These are phyloP conservation scores for Trichoderma gamsii DNA, from an alignment of 495 filamentous ascomycete species.

Conservation along the genomic window DNA sequence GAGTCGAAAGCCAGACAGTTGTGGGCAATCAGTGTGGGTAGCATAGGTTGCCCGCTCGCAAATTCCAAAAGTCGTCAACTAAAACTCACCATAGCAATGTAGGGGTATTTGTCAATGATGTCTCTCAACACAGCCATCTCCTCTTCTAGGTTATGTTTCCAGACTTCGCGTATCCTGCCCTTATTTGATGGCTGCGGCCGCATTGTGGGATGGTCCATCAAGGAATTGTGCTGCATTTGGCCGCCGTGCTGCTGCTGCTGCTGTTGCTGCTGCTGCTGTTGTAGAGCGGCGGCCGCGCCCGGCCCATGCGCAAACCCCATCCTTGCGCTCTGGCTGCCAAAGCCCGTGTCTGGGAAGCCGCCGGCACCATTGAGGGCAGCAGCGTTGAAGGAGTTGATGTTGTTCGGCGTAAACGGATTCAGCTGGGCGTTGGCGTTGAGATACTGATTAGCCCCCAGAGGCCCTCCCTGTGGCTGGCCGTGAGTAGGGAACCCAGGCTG, in stretches of 20 bases:
- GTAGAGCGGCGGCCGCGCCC: slow-evolving; percentile 55
- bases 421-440: slow-evolving; percentile 57
- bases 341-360: slow-evolving; percentile 63
- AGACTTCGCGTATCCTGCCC: slow-evolving; percentile 86
- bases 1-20: not conserved
- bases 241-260: slow-evolving; percentile 29
- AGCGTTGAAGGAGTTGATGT: slow-evolving; percentile 52
- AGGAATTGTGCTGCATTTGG: slow-evolving; percentile 10
- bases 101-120: slow-evolving; percentile 83
- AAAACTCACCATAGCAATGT: slow-evolving; percentile 82
- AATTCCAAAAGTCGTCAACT: not conserved
- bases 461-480: slow-evolving; percentile 24
- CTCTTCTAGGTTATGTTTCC: slow-evolving; percentile 82
- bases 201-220: slow-evolving; percentile 15
- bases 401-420: slow-evolving; percentile 59
- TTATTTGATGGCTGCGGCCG: slow-evolving; percentile 39
- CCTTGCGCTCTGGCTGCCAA: slow-evolving; percentile 84
- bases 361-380: slow-evolving; percentile 38
- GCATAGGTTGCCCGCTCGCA: not conserved
- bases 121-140: slow-evolving; percentile 77
- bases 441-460: slow-evolving; percentile 12
- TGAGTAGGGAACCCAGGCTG: slow-evolving; percentile 33
- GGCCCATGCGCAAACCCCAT: slow-evolving; percentile 66
- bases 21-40: not conserved
- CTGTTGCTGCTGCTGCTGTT: slow-evolving; percentile 55